Base-by-base conservation (phyloP, 495 filamentous ascomycete species). In the Apodospora peruviana region DNA sequence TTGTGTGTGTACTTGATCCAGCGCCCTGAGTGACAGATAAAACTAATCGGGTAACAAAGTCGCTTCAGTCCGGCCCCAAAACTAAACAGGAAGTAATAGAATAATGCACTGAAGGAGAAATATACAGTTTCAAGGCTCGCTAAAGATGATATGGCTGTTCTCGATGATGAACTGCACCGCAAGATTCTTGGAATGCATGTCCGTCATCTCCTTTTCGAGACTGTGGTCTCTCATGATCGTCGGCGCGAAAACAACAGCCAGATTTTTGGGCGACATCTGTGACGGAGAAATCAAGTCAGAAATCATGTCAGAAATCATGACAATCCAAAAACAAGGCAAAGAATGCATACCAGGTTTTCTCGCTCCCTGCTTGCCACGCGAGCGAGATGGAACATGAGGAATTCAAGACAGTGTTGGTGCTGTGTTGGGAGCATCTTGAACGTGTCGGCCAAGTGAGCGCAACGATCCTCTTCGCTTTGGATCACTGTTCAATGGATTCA, bases 191-290 rank as follows among this genome's bases (percentile, higher is more conserved):
- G 86, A 80, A 55, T 91, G 86, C 72, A 95, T 93, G 56, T 99
- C 94, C 11, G 84, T 88, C 86, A 97, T 94, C 64, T 99, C 94
- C 47, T 89, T 83, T 53, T 95, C 87, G 53, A 96, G 72, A 52
- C 82, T 89, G 61, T 82, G 73, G 20, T 95, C 89, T 43, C 93
- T 77, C 86, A 99, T 93, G 51, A 99, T 90, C 7, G 94, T 99
- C 20, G 94, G 94, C 21, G 94, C 94, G 58, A 99, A 99, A 22
- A 99, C 94, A 48, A 99, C 94, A 4, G 94, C 89, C 32, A 97
- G 72, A 57, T 99, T 99, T 62, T 87, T 83, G 29, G 91, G 86
- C 17, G 87, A 93, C 94, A 99, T 99, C 66, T 76, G 41, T 3
- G 46, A 14, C n/a, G 48, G 10, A 22, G 8, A 24, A 32, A 38